A percentile compares a stretch with the other conserved stretches of the same genome.
Conservation (phyloP, 106 monocot genomes). For the Platanthera zijinensis region DNA sequence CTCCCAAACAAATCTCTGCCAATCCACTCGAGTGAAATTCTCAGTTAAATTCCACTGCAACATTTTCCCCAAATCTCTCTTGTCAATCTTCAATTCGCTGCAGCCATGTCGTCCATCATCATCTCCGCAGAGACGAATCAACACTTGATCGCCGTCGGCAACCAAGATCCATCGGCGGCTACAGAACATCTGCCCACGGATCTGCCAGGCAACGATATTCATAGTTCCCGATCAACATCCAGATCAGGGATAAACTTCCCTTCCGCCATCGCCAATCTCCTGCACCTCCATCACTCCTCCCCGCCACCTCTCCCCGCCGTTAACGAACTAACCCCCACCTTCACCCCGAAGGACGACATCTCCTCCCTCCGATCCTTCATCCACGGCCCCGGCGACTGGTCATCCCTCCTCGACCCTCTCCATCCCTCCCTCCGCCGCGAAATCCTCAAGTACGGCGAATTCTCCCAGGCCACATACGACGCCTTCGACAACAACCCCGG, state of each 20-base stretch:
- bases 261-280: slow-evolving; percentile 18
- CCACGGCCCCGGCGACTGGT: slow-evolving; percentile 48
- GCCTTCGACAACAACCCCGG: slow-evolving; percentile 54
- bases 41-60: not conserved
- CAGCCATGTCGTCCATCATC: not conserved
- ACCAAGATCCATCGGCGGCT: not conserved
- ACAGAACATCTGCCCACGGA: slow-evolving; percentile 1
- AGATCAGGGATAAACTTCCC: slow-evolving; percentile 1
- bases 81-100: not conserved
- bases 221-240: not conserved
- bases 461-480: slow-evolving; percentile 75
- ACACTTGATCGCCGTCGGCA: not conserved
- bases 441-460: slow-evolving; percentile 71
- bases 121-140: not conserved
- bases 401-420: slow-evolving; percentile 47
- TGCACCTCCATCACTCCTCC: slow-evolving; percentile 15
- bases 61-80: not conserved
- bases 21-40: not conserved
- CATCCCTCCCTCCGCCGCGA: slow-evolving; percentile 63
- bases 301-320: not conserved
- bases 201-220: not conserved
- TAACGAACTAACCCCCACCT: slow-evolving; percentile 11
- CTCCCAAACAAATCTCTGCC: not conserved
- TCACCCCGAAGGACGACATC: slow-evolving; percentile 50
- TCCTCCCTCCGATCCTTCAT: slow-evolving; percentile 26